phyloP scores from a whole-genome alignment of 768 basidiomycete species.

The Myochromella boudieri region DNA sequence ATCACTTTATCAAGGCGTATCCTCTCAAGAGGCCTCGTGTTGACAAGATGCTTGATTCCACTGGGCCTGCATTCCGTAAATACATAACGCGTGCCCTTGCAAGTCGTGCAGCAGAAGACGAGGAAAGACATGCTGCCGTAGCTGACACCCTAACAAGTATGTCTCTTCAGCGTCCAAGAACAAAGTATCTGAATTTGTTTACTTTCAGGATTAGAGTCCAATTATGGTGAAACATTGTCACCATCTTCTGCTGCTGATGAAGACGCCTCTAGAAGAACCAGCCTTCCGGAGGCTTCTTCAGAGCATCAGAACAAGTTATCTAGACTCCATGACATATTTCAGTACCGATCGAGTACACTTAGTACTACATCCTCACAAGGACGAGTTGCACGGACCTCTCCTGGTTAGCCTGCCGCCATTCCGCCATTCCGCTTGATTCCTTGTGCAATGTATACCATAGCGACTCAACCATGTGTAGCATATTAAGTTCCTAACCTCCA shows the following conservation, averaged over 20 bases:
- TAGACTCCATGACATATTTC: slow-evolving; percentile 77
- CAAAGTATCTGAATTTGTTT: slow-evolving; percentile 13
- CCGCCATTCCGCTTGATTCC: not conserved
- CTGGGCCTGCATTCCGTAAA: slow-evolving; percentile 87
- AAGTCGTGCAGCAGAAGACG: slow-evolving; percentile 84
- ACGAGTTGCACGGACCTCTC: slow-evolving; percentile 28
- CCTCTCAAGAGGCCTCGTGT: slow-evolving; percentile 82
- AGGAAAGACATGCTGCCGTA: slow-evolving; percentile 78
- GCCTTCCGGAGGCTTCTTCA: slow-evolving; percentile 31
- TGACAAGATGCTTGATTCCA: slow-evolving; percentile 86
- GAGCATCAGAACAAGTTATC: slow-evolving; percentile 64
- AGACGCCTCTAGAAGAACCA: slow-evolving; percentile 29
- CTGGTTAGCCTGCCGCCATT: slow-evolving; percentile 15
- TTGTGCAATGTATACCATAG: slow-evolving; percentile 8
- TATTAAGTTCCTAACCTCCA: slow-evolving; percentile 1
- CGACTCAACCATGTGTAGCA: not conserved
- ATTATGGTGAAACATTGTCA: slow-evolving; percentile 36
- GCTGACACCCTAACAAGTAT: slow-evolving; percentile 80
- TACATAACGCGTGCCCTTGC: slow-evolving; percentile 89
- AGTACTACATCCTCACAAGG: slow-evolving; percentile 47
- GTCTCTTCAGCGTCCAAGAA: slow-evolving; percentile 24
- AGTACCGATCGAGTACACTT: slow-evolving; percentile 71
- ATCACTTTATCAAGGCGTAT: slow-evolving; percentile 89
- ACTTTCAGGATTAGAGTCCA: slow-evolving; percentile 61
- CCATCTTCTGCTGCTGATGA: slow-evolving; percentile 22